Evolutionary conservation across 2,329 filamentous ascomycete genomes (phyloP), one percentile per base, ranked within the genome.

Genomic region (Neonectria hederae): DNA sequence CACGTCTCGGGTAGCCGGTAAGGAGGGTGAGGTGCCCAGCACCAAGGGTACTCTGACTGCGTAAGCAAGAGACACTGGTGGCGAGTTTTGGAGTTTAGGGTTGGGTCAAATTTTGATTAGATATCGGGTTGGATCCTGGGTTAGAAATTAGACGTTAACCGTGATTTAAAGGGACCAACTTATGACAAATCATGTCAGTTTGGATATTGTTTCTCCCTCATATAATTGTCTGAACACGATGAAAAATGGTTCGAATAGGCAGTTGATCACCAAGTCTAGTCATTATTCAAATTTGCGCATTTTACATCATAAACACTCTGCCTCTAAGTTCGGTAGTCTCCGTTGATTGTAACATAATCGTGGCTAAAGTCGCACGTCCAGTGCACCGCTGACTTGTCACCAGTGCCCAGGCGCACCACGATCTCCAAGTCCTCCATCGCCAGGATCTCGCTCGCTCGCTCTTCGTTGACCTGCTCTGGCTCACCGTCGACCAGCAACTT

Each of bases 21-120:
- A 91, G 77, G 94, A 97, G 80, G 94, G 93, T 3, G 96, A 99
- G 84, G 90, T 98, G 26, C 92, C 94, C 57, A 97, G 94, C 82
- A 98, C 95, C 9, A 98, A 98, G 87, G 95, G 95, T 11, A 97
- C 97, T 35, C 79, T 97, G 79, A 89, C 83, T 74, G 86, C 87
- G 17, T 90, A 79, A 71, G 60, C 8, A 17, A 22, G 26, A 35
- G 17, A 48, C 21, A 13, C 24, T 17, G 56, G 40, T 51, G 8
- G 28, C 17, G 53, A 49, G n/a, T 14, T 63, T 49, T 57, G 72
- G 72, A 73, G 71, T 74, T 74, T 58, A 60, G 65, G 70, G 45
- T 21, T 55, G 32, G 58, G 49, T 66, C n/a, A 45, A 49, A 13
- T 43, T 54, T 59, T 59, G n/a, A 48, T 53, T 67, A 56, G 57